Conservation (phyloP, 2,329 filamentous ascomycete genomes). For the Trichoderma arundinaceum region DNA sequence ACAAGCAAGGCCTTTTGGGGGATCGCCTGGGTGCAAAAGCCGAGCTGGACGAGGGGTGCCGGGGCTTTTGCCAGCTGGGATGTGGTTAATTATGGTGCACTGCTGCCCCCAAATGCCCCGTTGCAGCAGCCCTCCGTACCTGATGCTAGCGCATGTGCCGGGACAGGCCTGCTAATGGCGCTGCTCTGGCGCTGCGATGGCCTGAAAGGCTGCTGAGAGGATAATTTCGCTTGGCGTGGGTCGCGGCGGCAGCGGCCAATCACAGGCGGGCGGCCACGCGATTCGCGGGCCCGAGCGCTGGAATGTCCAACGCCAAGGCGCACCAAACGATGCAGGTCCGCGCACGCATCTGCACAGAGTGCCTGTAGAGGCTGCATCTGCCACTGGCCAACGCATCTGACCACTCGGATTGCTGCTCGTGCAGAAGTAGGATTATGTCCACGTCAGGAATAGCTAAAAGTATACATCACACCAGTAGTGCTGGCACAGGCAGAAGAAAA, state of each 20-base stretch:
- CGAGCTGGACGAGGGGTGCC: conserved; percentile 28
- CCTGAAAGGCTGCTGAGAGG: conserved; percentile 5
- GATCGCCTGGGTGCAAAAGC: conserved; percentile 22
- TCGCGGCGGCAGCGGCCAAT: conserved; percentile 5
- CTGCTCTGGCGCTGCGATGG: background rate
- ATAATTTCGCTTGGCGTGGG: conserved; percentile 31
- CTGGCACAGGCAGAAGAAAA: background rate
- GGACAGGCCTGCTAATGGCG: conserved; percentile 13
- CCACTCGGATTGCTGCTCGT: no score
- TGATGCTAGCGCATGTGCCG: conserved; percentile 20
- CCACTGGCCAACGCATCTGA: background rate
- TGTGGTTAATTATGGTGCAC: conserved; percentile 16
- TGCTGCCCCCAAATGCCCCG: conserved; percentile 5
- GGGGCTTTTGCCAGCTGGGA: conserved; percentile 24
- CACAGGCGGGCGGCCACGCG: background rate
- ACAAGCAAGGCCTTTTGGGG: background rate
- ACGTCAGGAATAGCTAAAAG: background rate
- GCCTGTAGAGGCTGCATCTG: background rate
- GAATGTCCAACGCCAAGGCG: conserved; percentile 23
- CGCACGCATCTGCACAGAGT: background rate
- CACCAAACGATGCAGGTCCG: conserved; percentile 22
- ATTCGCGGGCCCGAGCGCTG: conserved; percentile 19
- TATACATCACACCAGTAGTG: background rate
- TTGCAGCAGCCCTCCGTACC: background rate
- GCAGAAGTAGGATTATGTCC: background rate